Percentiles rank a stretch among this genome's conserved stretches.
Conservation (phyloP, 2,329 filamentous ascomycete species). For the Cadophora luteo-olivacea region DNA sequence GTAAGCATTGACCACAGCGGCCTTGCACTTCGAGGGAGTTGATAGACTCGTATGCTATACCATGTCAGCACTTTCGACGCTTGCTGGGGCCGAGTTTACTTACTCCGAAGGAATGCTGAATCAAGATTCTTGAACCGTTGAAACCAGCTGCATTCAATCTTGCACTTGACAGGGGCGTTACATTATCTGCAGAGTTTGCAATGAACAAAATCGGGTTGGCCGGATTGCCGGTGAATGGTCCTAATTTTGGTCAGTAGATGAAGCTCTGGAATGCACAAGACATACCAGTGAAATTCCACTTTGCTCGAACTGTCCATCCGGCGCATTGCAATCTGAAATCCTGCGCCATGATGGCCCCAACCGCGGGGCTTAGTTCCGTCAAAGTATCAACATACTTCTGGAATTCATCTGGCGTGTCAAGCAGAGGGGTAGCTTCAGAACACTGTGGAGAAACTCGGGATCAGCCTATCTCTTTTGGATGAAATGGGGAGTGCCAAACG, state of each 20-base stretch:
- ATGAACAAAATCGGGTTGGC: conserved; percentile 45
- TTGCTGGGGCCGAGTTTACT: neutral
- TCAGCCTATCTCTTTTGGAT: too few relatives aligned
- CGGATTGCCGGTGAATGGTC: conserved; percentile 43
- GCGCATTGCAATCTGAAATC: conserved; percentile 33
- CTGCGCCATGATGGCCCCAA: neutral
- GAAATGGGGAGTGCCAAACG: too few relatives aligned
- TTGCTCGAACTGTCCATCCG: conserved; percentile 42
- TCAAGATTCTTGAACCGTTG: conserved; percentile 52
- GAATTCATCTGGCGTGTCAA: conserved; percentile 7
- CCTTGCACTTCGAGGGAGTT: conserved; percentile 44
- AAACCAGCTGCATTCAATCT: conserved; percentile 47
- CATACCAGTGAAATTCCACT: conserved; percentile 31
- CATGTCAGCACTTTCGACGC: neutral
- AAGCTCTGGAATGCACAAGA: neutral
- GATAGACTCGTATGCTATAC: conserved; percentile 51
- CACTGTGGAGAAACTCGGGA: too few relatives aligned
- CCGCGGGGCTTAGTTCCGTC: neutral
- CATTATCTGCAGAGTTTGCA: conserved; percentile 45
- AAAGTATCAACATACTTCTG: conserved; percentile 12
- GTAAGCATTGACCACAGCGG: conserved; percentile 44
- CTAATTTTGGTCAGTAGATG: conserved; percentile 20
- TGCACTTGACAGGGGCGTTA: conserved; percentile 43
- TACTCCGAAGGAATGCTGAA: conserved; percentile 55
- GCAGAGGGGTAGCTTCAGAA: neutral